Conservation (phyloP, 1,139 yeast genomes). For the Taphrina flavorubra region DNA sequence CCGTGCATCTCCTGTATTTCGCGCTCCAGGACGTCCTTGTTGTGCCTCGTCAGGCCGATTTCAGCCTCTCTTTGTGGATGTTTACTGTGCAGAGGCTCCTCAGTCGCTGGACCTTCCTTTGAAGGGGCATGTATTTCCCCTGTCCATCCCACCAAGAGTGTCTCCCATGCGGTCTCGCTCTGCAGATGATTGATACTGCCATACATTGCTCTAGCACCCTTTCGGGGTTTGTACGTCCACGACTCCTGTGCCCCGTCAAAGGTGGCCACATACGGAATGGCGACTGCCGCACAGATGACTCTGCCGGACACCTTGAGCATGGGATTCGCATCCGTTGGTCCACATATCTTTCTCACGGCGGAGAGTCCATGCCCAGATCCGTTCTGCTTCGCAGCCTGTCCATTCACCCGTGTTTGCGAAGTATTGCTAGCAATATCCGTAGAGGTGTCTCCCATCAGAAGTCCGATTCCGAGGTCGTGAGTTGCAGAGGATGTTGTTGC, state of each 20-base stretch:
- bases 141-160: slow-evolving; percentile 91
- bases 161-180: slow-evolving; percentile 78
- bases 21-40: slow-evolving; percentile 31
- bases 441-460: slow-evolving; percentile 7
- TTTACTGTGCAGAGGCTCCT: slow-evolving; percentile 21
- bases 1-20: slow-evolving; percentile 56
- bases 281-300: slow-evolving; percentile 52
- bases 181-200: slow-evolving; percentile 71
- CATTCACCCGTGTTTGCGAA: background rate
- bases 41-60: slow-evolving; percentile 17
- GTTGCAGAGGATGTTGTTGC: too few relatives aligned
- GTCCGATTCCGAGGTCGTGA: background rate
- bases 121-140: slow-evolving; percentile 71
- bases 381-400: background rate
- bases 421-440: background rate
- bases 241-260: slow-evolving; percentile 45
- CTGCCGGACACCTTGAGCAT: slow-evolving; percentile 47
- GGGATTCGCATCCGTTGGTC: slow-evolving; percentile 20
- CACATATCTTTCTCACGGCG: slow-evolving; percentile 8
- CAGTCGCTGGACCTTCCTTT: slow-evolving; percentile 46
- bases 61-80: slow-evolving; percentile 32
- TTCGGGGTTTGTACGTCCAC: slow-evolving; percentile 61
- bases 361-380: slow-evolving; percentile 5
- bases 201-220: slow-evolving; percentile 86
- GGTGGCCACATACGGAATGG: slow-evolving; percentile 49